Evolutionary conservation across 73 alveolate species (phyloP).

Genomic region (Tetrahymena elliotti): DNA sequence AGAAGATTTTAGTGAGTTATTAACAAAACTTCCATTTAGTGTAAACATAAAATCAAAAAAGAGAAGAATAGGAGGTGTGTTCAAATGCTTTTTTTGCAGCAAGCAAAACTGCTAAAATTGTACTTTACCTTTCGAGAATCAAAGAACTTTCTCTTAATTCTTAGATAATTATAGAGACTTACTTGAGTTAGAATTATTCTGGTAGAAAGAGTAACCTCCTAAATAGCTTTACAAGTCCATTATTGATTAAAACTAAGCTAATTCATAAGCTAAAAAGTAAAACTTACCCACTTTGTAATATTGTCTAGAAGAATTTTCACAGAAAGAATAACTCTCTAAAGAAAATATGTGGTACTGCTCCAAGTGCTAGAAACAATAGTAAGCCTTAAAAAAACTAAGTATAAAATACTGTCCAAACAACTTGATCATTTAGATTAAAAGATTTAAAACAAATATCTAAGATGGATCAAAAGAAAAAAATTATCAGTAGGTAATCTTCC

Average conservation of each 20-base stretch:
- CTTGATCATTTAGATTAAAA: background rate
- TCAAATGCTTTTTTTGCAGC: background rate
- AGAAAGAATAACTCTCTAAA: background rate
- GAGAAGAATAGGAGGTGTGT: background rate
- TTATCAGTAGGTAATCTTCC: background rate
- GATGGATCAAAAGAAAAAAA: background rate
- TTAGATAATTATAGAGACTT: background rate
- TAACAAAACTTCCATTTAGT: background rate
- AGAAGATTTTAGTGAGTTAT: background rate
- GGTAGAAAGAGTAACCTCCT: background rate
- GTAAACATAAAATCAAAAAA: background rate
- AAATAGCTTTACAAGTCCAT: background rate
- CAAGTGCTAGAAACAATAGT: background rate
- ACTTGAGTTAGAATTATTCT: background rate
- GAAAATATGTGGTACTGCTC: background rate
- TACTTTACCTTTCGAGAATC: background rate
- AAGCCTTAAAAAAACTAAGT: background rate
- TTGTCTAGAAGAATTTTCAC: background rate
- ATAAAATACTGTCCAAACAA: background rate
- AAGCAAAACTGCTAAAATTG: background rate
- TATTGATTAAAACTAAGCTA: background rate
- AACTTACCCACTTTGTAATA: background rate
- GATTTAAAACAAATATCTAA: background rate
- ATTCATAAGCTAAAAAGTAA: background rate
- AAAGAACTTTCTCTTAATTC: background rate